Conservation (phyloP, 176 grass and related monocot species). For the Triticum timopheevii region DNA sequence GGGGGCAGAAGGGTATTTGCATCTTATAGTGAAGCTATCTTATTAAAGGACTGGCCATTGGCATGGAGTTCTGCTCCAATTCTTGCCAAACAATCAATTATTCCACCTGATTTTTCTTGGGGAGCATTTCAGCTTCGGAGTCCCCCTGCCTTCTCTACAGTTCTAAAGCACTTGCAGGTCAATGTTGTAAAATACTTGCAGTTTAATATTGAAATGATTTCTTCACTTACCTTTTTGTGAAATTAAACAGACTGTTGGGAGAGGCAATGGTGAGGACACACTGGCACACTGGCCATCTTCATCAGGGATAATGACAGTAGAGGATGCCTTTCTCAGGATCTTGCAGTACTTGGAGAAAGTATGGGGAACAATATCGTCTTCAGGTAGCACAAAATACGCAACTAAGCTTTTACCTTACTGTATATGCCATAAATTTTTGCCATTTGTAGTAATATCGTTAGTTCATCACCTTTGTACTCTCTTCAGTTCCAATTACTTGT, state of each 20-base stretch:
- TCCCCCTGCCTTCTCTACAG: conserved; percentile 80
- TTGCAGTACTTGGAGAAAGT: conserved; percentile 85
- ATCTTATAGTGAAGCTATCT: conserved; percentile 79
- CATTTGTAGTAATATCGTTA: neutral
- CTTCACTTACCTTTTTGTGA: conserved; percentile 16
- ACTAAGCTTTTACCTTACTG: neutral
- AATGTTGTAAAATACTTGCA: conserved; percentile 23
- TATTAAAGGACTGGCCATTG: conserved; percentile 89
- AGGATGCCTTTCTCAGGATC: conserved; percentile 74
- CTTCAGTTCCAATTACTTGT: conserved; percentile 5
- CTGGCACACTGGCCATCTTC: conserved; percentile 93
- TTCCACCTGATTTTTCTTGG: conserved; percentile 93
- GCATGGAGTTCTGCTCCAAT: conserved; percentile 90
- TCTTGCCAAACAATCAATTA: conserved; percentile 74
- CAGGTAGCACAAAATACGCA: conserved; percentile 58
- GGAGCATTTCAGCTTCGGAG: conserved; percentile 86
- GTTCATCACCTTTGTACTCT: neutral
- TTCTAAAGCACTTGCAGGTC: conserved; percentile 87
- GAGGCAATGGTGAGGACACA: conserved; percentile 91
- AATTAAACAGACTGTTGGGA: conserved; percentile 74
- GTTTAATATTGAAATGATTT: conserved; percentile 24
- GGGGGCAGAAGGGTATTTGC: conserved; percentile 85
- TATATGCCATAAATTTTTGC: neutral
- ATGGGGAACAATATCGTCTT: conserved; percentile 83
- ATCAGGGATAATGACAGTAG: conserved; percentile 73